Percentiles rank a stretch among this genome's conserved stretches.
Evolutionary conservation across 768 basidiomycete genomes (phyloP).

Genomic region (Psilocybe cubensis): DNA sequence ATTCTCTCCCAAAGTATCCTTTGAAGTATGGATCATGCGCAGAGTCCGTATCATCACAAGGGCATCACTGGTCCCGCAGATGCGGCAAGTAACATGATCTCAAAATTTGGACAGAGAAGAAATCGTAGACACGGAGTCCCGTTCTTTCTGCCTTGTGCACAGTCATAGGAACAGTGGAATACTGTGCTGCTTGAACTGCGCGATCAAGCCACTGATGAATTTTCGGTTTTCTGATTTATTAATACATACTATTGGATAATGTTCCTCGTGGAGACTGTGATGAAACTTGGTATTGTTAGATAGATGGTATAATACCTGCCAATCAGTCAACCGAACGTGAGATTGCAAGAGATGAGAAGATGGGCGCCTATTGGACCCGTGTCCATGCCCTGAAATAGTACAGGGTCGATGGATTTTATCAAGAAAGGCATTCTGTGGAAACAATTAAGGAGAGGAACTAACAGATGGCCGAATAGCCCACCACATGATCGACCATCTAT

Average conservation of each 20-base stretch:
- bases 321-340: background rate
- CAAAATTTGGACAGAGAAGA: no score
- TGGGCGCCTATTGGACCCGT: slow-evolving; percentile 36
- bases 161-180: slow-evolving; percentile 45
- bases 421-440: no score
- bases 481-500: no score
- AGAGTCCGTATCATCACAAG: no score
- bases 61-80: no score
- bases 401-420: slow-evolving; percentile 44
- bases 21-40: no score
- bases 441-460: no score
- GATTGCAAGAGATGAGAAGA: background rate
- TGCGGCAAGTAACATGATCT: no score
- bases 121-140: no score
- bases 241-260: slow-evolving; percentile 35
- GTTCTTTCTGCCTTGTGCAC: slow-evolving; percentile 39
- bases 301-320: slow-evolving; percentile 46
- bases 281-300: slow-evolving; percentile 47
- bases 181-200: slow-evolving; percentile 42
- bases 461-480: no score
- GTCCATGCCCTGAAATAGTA: no score
- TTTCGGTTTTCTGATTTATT: slow-evolving; percentile 37
- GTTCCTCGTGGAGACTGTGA: slow-evolving; percentile 47
- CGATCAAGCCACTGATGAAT: slow-evolving; percentile 38
- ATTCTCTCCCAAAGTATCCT: no score